phyloP scores from a whole-genome alignment of 139 green algal genomes.

The Volvox reticuliferus region DNA sequence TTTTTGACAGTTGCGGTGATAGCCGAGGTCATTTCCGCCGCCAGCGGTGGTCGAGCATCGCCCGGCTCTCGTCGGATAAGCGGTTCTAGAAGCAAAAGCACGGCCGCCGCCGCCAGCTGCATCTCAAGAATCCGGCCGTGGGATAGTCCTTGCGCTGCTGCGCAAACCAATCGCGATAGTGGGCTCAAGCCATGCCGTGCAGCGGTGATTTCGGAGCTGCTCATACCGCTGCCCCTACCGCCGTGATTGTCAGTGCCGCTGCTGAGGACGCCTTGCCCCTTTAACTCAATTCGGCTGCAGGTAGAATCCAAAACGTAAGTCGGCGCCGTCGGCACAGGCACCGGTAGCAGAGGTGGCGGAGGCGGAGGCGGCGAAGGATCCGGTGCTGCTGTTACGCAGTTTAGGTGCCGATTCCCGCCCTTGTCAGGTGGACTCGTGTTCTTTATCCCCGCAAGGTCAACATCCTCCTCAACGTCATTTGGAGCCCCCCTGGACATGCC shows the following conservation, averaged over 20 bases:
- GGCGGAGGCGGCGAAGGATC: neutral
- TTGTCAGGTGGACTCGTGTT: too few species aligned
- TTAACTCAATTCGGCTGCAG: neutral
- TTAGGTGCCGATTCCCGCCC: too few species aligned
- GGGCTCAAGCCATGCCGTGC: neutral
- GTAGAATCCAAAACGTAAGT: neutral
- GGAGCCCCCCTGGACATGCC: too few species aligned
- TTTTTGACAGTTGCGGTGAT: too few species aligned
- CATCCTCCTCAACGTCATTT: too few species aligned
- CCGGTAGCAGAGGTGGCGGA: neutral
- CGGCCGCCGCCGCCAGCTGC: conserved; percentile 21
- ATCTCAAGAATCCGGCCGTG: conserved; percentile 22
- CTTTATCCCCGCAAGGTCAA: too few species aligned
- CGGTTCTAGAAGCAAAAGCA: conserved; percentile 16
- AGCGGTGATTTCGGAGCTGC: neutral
- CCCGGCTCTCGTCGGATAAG: neutral
- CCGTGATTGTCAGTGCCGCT: too few species aligned
- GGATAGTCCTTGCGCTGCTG: neutral
- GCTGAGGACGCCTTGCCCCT: neutral
- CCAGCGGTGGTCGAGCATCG: too few species aligned
- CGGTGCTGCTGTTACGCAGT: too few species aligned
- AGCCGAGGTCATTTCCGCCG: neutral
- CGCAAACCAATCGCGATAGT: conserved; percentile 21
- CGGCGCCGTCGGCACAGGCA: neutral
- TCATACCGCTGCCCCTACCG: neutral